phyloP scores from a whole-genome alignment of 495 filamentous ascomycete species.

The Annulohypoxylon maeteangense region DNA sequence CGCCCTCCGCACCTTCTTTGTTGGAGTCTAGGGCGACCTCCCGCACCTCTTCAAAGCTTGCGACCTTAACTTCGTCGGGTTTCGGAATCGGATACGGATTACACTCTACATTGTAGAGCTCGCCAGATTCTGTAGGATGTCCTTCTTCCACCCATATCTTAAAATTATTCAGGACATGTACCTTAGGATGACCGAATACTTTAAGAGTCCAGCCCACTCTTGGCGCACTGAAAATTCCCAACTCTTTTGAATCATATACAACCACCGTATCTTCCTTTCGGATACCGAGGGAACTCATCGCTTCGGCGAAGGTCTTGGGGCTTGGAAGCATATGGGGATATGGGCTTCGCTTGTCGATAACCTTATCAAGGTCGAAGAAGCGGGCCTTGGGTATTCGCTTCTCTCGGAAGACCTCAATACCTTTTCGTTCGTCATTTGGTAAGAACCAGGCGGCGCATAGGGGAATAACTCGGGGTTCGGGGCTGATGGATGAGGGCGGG shows the following conservation, averaged over 20 bases:
- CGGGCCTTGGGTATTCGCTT: conserved; percentile 84
- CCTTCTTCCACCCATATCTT: conserved; percentile 86
- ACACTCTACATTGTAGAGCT: conserved; percentile 69
- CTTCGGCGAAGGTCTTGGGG: conserved; percentile 79
- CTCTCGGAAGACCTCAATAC: conserved; percentile 77
- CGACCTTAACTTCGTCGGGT: conserved; percentile 60
- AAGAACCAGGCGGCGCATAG: conserved; percentile 96
- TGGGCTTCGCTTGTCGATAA: conserved; percentile 85
- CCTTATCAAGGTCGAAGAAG: conserved; percentile 95
- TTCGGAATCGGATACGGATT: conserved; percentile 65
- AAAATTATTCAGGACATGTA: conserved; percentile 95
- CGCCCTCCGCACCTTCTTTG: conserved; percentile 80
- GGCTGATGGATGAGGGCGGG: conserved; percentile 75
- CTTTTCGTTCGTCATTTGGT: conserved; percentile 86
- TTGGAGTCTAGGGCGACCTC: conserved; percentile 77
- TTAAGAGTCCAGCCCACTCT: conserved; percentile 92
- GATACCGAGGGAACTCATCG: conserved; percentile 90
- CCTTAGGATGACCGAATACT: conserved; percentile 88
- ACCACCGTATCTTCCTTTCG: conserved; percentile 86
- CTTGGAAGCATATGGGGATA: conserved; percentile 98
- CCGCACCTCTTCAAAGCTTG: conserved; percentile 79
- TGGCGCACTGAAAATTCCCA: conserved; percentile 93
- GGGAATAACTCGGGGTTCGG: conserved; percentile 82
- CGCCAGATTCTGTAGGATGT: conserved; percentile 80
- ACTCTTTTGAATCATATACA: conserved; percentile 88